These are phyloP conservation scores for Leishmania amazonensis DNA, from an alignment of 208 protist species.

Conservation along the genomic window DNA sequence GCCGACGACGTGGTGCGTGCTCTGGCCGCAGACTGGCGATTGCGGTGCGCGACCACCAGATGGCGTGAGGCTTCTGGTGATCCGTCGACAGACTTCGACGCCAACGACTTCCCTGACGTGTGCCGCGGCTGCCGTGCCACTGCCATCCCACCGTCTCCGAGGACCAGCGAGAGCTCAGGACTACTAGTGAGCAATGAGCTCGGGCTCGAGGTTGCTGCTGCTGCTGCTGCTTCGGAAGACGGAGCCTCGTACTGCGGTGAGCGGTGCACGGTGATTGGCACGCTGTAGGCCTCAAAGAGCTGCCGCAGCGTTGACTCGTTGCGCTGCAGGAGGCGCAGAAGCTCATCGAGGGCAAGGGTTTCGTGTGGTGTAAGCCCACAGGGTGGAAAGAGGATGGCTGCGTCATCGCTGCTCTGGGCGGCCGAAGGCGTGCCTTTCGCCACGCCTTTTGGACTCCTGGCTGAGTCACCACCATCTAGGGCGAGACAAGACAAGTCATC, in stretches of 20 bases:
- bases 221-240: conserved; percentile 22
- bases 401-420: not conserved
- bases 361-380: conserved; percentile 6
- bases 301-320: conserved; percentile 68
- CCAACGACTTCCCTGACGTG: not conserved
- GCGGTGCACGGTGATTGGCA: conserved; percentile 38
- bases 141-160: not conserved
- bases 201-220: conserved; percentile 16
- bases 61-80: not conserved
- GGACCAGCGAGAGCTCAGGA: conserved; percentile 4
- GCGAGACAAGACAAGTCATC: conserved; percentile 20
- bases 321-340: conserved; percentile 46
- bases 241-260: conserved; percentile 32
- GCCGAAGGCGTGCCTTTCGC: not conserved
- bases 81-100: not conserved
- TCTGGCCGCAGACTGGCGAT: not conserved
- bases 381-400: conserved; percentile 2
- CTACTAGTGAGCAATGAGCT: conserved; percentile 7
- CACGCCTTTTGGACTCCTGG: not conserved
- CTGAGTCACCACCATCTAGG: not conserved
- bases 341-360: conserved; percentile 37
- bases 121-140: not conserved
- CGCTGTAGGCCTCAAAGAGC: conserved; percentile 72
- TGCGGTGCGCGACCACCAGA: not conserved
- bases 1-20: not conserved